phyloP scores from a whole-genome alignment of 306 rosid genomes.

The Cicer arietinum region DNA sequence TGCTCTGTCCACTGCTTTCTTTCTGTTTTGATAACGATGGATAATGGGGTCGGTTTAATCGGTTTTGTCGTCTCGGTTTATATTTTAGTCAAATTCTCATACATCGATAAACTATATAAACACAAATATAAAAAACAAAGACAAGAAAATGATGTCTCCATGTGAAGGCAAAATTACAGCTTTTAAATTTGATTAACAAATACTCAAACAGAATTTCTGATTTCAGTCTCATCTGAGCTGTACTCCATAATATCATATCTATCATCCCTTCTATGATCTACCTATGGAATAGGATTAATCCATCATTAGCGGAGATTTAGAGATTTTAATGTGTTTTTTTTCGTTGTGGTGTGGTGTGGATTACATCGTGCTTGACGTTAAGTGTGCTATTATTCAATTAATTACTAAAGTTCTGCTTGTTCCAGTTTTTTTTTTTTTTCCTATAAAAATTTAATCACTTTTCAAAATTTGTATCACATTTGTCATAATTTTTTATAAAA shows the following conservation, averaged over 20 bases:
- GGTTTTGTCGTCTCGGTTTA: slow-evolving; percentile 47
- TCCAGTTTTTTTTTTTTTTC: no score
- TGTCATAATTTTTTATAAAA: no score
- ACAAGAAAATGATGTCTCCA: slow-evolving; percentile 19
- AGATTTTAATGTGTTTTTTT: slow-evolving; percentile 30
- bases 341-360: slow-evolving; percentile 27
- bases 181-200: slow-evolving; percentile 39
- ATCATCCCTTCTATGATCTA: slow-evolving; percentile 37
- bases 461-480: no score
- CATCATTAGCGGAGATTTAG: slow-evolving; percentile 65
- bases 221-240: slow-evolving; percentile 61
- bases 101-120: slow-evolving; percentile 11
- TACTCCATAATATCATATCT: slow-evolving; percentile 55
- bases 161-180: slow-evolving; percentile 46
- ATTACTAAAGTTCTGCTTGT: no score
- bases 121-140: background rate
- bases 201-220: slow-evolving; percentile 23
- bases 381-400: slow-evolving; percentile 20
- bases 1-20: slow-evolving; percentile 32
- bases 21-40: slow-evolving; percentile 48
- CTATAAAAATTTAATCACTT: no score
- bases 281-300: slow-evolving; percentile 49
- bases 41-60: slow-evolving; percentile 55
- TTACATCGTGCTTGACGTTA: slow-evolving; percentile 45
- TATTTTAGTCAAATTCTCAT: slow-evolving; percentile 38